Conservation (phyloP, 1,139 yeast genomes). For the Saccharomycopsis hybrid region DNA sequence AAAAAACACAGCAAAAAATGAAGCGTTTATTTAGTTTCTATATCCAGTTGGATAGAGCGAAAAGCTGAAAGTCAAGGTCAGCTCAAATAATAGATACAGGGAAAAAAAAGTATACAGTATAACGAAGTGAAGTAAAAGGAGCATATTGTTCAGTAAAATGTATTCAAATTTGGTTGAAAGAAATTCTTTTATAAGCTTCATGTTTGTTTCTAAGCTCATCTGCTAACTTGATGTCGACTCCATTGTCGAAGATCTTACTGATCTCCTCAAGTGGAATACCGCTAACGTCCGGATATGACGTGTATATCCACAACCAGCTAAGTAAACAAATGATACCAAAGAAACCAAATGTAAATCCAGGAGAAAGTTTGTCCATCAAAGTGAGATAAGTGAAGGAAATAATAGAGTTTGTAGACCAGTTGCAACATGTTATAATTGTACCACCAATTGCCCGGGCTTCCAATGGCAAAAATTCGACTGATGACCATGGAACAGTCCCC, state of each 20-base stretch:
- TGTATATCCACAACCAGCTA: slow-evolving; percentile 37
- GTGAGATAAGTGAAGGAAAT: slow-evolving; percentile 37
- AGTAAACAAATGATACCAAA: slow-evolving; percentile 34
- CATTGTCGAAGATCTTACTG: slow-evolving; percentile 34
- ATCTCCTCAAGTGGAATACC: slow-evolving; percentile 42
- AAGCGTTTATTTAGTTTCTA: too few relatives aligned
- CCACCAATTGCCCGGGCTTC: slow-evolving; percentile 40
- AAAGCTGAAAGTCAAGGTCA: too few relatives aligned
- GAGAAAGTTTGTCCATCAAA: slow-evolving; percentile 29
- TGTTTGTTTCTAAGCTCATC: slow-evolving; percentile 20
- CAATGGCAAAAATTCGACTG: slow-evolving; percentile 40
- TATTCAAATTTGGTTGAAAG: too few relatives aligned
- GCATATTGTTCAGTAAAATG: too few relatives aligned
- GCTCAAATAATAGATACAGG: not conserved
- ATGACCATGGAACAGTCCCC: slow-evolving; percentile 44
- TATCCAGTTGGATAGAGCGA: too few relatives aligned
- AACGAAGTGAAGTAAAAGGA: not conserved
- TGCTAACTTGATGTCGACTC: slow-evolving; percentile 31
- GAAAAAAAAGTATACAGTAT: not conserved
- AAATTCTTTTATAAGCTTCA: not conserved
- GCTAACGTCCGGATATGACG: slow-evolving; percentile 42
- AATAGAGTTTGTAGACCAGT: slow-evolving; percentile 38
- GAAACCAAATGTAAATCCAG: slow-evolving; percentile 33
- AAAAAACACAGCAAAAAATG: too few relatives aligned
- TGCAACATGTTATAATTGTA: slow-evolving; percentile 37